phyloP scores from a whole-genome alignment of 441 rosid genomes.

The Populus hybrid region DNA sequence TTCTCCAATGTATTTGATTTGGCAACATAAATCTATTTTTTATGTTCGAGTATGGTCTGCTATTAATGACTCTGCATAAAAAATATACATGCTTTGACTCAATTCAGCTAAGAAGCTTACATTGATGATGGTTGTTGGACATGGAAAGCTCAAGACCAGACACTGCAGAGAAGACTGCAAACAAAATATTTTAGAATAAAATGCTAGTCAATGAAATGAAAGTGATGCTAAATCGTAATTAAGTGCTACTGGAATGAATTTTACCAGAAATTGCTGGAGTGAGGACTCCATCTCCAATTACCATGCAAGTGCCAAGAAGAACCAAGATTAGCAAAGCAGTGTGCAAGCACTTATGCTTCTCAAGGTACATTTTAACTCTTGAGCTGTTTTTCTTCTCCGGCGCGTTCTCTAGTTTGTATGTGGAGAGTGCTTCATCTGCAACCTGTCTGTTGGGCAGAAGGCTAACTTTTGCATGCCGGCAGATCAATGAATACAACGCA shows the following conservation, averaged over 20 bases:
- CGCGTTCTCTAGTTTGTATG: constrained; percentile 73
- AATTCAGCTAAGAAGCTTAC: constrained; percentile 42
- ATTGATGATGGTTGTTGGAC: constrained; percentile 87
- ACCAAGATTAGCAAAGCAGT: constrained; percentile 81
- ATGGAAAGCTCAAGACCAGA: constrained; percentile 95
- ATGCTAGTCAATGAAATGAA: not conserved
- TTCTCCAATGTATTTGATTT: not conserved
- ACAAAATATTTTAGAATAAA: constrained; percentile 10
- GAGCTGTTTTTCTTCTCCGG: constrained; percentile 59
- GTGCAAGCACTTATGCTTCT: constrained; percentile 72
- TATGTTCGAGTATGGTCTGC: not conserved
- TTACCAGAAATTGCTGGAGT: constrained; percentile 63
- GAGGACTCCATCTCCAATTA: constrained; percentile 69
- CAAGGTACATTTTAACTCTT: constrained; percentile 59
- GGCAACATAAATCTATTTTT: not conserved
- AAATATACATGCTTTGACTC: not conserved
- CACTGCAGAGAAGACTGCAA: constrained; percentile 95
- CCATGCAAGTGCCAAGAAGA: constrained; percentile 99
- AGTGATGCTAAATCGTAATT: not conserved
- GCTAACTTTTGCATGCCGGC: constrained; percentile 90
- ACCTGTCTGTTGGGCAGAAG: constrained; percentile 87
- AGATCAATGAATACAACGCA: constrained; percentile 85
- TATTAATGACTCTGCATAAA: no score
- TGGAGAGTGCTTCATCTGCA: constrained; percentile 86
- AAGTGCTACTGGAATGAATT: not conserved